Conservation (phyloP, 1,284 basidiomycete genomes). For the Cutaneotrichosporon sp. region DNA sequence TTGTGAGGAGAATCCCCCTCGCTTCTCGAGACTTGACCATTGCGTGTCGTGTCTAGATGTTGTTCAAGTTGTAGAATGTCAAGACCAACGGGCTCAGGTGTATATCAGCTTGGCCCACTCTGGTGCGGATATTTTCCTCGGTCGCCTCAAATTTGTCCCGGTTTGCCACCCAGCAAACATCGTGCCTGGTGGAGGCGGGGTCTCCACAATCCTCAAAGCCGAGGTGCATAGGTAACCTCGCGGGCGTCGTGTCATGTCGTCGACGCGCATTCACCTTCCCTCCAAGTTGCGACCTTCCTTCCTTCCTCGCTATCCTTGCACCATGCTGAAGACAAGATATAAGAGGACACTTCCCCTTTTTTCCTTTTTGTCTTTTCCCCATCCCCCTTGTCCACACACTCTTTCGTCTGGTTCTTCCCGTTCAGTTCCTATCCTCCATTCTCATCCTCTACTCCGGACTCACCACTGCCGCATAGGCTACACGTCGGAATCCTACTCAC, state of each 20-base stretch:
- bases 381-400: neutral
- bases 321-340: neutral
- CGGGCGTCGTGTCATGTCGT: no score
- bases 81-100: no score
- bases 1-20: conserved; percentile 50
- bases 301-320: neutral
- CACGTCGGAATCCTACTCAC: neutral
- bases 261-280: neutral
- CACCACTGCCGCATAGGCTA: neutral
- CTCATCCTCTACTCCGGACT: no score
- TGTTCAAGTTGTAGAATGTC: neutral
- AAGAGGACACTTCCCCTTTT: neutral
- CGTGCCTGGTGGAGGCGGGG: neutral
- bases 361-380: neutral
- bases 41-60: conserved; percentile 2
- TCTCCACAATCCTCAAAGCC: no score
- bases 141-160: neutral
- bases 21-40: conserved; percentile 42
- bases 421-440: no score
- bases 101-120: no score
- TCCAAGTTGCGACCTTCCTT: neutral
- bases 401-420: neutral
- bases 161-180: conserved; percentile 1
- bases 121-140: no score
- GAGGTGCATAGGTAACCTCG: no score